Conservation (phyloP, 139 green algal species). For the Coccomyxa sp. region DNA sequence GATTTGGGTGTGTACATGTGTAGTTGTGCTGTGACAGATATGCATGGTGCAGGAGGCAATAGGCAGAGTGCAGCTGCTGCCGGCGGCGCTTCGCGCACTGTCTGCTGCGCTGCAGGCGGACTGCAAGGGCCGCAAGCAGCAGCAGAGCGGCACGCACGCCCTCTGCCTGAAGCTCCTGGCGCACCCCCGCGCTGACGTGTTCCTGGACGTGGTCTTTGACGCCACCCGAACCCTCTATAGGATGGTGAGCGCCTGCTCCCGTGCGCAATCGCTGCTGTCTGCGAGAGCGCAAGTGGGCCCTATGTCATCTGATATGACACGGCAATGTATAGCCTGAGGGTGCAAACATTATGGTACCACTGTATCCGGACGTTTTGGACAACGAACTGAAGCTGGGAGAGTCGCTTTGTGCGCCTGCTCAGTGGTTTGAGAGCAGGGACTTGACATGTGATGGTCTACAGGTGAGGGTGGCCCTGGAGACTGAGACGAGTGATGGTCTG, state of each 20-base stretch:
- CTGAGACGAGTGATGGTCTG: not conserved
- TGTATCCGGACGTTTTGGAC: no score
- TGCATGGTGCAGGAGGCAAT: not conserved
- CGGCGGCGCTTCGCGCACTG: not conserved
- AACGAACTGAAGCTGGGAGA: no score
- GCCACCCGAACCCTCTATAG: not conserved
- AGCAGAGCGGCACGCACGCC: not conserved
- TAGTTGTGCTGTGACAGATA: not conserved
- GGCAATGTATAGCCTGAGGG: no score
- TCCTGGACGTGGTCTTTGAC: constrained; percentile 1
- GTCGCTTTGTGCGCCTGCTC: no score
- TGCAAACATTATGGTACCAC: no score
- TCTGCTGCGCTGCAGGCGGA: not conserved
- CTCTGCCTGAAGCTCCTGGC: not conserved
- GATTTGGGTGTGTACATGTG: not conserved
- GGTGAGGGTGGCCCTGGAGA: not conserved
- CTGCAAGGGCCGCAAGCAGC: not conserved
- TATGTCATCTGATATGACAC: not conserved
- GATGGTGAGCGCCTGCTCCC: not conserved
- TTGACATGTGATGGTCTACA: not conserved
- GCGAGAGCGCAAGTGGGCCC: not conserved
- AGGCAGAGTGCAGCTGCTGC: not conserved
- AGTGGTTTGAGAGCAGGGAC: not conserved
- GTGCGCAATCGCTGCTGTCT: not conserved
- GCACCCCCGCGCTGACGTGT: not conserved